A percentile compares a stretch with the other conserved stretches of the same genome.
These are phyloP conservation scores for Anthracocystis setariae DNA, from an alignment of 1,284 basidiomycete genomes.

Conservation along the genomic window DNA sequence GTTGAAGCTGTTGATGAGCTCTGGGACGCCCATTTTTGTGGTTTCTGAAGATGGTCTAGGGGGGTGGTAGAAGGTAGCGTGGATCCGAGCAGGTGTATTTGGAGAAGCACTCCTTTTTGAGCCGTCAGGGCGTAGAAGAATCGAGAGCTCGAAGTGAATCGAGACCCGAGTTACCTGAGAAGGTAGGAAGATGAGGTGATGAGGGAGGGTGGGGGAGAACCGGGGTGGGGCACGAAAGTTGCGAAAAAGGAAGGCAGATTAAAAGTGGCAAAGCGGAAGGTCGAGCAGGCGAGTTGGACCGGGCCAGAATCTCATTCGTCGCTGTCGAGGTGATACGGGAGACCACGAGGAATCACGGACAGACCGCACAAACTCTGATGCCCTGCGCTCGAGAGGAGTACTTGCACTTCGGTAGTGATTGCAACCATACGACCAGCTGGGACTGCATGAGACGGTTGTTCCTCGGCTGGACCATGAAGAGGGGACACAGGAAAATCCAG, in stretches of 20 bases:
- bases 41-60: background rate
- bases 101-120: background rate
- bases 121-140: background rate
- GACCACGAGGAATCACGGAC: background rate
- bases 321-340: background rate
- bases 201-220: slow-evolving; percentile 1
- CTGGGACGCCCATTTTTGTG: slow-evolving; percentile 26
- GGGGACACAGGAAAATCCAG: background rate
- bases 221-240: background rate
- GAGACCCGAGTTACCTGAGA: slow-evolving; percentile 30
- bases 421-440: background rate
- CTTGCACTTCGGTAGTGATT: too few relatives aligned
- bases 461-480: background rate
- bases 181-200: slow-evolving; percentile 5
- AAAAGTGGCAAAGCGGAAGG: slow-evolving; percentile 9
- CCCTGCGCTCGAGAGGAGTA: too few relatives aligned
- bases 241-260: background rate
- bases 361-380: background rate
- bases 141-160: slow-evolving; percentile 23
- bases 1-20: slow-evolving; percentile 63
- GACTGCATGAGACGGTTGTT: background rate
- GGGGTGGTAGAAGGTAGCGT: background rate
- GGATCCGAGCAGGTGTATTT: too few relatives aligned
- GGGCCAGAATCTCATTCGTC: too few relatives aligned
- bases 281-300: background rate